Conservation (phyloP, 768 basidiomycete genomes). For the Phlebiopsis flavidoalba region DNA sequence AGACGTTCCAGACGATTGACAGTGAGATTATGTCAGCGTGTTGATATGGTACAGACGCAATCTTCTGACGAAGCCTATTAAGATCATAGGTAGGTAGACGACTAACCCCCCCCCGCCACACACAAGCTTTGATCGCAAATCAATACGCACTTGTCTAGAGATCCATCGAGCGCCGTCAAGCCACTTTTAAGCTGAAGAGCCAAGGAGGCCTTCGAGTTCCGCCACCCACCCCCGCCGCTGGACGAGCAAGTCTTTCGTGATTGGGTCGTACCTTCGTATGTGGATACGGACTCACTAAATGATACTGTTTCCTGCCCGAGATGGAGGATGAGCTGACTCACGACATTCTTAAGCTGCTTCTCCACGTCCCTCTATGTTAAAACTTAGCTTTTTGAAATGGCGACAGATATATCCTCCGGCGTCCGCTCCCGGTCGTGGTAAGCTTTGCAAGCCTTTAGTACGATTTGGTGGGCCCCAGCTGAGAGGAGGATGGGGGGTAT, state of each 20-base stretch:
- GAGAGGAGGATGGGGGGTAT: constrained; percentile 48
- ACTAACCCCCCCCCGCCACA: too few species aligned
- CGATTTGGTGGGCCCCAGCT: constrained; percentile 24
- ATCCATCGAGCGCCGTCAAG: constrained; percentile 66
- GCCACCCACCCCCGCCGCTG: constrained; percentile 78
- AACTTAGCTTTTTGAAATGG: constrained; percentile 82
- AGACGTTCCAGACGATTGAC: constrained; percentile 73
- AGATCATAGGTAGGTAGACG: neutral
- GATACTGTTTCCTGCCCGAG: neutral
- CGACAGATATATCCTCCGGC: constrained; percentile 76
- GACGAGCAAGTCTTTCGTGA: constrained; percentile 74
- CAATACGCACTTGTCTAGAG: constrained; percentile 69
- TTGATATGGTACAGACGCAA: constrained; percentile 79
- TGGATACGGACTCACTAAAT: neutral
- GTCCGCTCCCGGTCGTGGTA: constrained; percentile 36
- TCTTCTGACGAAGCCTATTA: constrained; percentile 82
- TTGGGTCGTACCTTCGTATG: constrained; percentile 67
- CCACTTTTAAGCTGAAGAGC: constrained; percentile 62
- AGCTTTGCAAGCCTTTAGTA: constrained; percentile 37
- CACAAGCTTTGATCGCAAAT: neutral
- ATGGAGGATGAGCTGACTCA: constrained; percentile 31
- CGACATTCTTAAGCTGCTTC: constrained; percentile 83
- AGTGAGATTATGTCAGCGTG: constrained; percentile 62
- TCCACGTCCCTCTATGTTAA: constrained; percentile 89
- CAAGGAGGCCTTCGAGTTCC: constrained; percentile 66